phyloP scores from a whole-genome alignment of 768 basidiomycete species.

The Antrodiella citrinella region DNA sequence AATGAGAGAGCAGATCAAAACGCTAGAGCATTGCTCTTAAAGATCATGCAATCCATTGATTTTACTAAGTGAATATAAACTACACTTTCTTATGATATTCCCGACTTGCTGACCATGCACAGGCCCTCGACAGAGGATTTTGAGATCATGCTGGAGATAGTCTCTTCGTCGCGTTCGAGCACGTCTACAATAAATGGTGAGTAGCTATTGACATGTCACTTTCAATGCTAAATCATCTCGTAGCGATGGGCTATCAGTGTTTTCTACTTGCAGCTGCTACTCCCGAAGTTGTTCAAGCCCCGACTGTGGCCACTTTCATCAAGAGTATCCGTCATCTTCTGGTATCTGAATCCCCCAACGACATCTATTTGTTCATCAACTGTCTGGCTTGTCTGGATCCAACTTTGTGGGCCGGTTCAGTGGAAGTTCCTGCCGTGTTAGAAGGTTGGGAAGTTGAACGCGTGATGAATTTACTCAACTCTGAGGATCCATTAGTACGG shows the following conservation, averaged over 20 bases:
- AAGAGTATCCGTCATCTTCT: constrained; percentile 50
- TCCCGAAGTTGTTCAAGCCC: constrained; percentile 10
- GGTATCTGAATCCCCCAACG: constrained; percentile 46
- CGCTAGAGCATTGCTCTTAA: constrained; percentile 9
- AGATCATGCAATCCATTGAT: constrained; percentile 9
- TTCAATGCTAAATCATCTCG: no score
- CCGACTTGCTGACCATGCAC: not conserved
- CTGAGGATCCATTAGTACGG: constrained; percentile 49
- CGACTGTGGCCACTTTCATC: constrained; percentile 22
- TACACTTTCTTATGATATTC: not conserved
- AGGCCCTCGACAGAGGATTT: constrained; percentile 13
- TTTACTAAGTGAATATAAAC: constrained; percentile 10
- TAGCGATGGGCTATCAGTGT: constrained; percentile 14
- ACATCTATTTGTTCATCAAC: constrained; percentile 56
- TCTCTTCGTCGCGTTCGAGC: not conserved
- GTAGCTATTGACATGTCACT: no score
- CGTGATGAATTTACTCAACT: constrained; percentile 61
- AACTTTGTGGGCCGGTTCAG: constrained; percentile 60
- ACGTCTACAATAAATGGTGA: not conserved
- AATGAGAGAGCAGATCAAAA: constrained; percentile 2
- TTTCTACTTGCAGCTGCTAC: constrained; percentile 10
- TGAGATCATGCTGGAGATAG: constrained; percentile 10
- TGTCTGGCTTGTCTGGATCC: constrained; percentile 56
- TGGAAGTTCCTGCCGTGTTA: constrained; percentile 42
- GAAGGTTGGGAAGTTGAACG: constrained; percentile 69